These are phyloP conservation scores for Cladosporium oxysporum DNA, from an alignment of 2,329 filamentous ascomycete genomes.

Conservation along the genomic window DNA sequence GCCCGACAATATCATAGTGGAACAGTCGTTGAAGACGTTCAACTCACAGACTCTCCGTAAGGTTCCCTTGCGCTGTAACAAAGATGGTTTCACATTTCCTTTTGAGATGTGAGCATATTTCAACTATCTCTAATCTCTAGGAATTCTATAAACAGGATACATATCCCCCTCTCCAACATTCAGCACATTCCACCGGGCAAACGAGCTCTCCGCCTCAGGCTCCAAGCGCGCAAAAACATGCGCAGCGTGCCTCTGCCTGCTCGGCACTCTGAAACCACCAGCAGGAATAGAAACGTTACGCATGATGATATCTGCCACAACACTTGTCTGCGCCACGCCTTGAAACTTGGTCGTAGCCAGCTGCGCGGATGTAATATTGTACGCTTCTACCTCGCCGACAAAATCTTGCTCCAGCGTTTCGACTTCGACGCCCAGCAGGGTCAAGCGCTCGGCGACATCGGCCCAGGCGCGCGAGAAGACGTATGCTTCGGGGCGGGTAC, in stretches of 20 bases:
- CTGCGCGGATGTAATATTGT: constrained; percentile 38
- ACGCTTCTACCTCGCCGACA: constrained; percentile 36
- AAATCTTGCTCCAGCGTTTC: constrained; percentile 35
- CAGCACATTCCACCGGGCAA: constrained; percentile 7
- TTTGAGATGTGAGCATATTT: neutral
- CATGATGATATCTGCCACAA: constrained; percentile 31
- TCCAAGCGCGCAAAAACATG: constrained; percentile 42
- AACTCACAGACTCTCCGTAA: no score
- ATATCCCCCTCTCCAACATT: constrained; percentile 39
- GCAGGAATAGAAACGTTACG: constrained; percentile 24
- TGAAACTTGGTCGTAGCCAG: constrained; percentile 34
- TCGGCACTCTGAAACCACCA: constrained; percentile 39
- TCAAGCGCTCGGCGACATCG: constrained; percentile 37
- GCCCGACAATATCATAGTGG: no score
- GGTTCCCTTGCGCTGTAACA: no score
- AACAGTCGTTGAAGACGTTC: no score
- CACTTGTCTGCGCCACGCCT: constrained; percentile 23
- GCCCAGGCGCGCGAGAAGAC: constrained; percentile 40
- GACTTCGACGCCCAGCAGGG: constrained; percentile 36
- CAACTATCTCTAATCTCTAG: neutral
- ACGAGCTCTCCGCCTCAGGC: constrained; percentile 32
- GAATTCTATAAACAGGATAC: constrained; percentile 37
- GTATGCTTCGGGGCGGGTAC: constrained; percentile 38
- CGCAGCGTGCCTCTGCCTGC: constrained; percentile 40
- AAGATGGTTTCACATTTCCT: no score